phyloP scores from a whole-genome alignment of 257 asterid species.

The Plectranthus barbatus region DNA sequence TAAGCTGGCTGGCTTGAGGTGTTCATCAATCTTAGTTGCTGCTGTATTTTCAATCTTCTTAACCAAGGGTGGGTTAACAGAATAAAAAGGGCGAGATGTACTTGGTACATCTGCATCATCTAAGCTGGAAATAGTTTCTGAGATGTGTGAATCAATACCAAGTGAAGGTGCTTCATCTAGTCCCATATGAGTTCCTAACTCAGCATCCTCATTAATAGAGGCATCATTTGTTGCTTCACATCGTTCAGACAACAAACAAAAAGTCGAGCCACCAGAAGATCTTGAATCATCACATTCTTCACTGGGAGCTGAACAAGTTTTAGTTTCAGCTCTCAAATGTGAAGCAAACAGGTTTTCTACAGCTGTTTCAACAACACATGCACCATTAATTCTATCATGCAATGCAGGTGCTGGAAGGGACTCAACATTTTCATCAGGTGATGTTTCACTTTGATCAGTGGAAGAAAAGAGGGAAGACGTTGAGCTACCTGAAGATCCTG shows the following conservation, averaged over 20 bases:
- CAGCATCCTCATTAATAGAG: conserved; percentile 22
- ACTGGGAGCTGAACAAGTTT: conserved; percentile 13
- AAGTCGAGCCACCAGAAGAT: too few species aligned
- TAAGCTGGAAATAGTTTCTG: conserved; percentile 16
- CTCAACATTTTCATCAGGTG: conserved; percentile 20
- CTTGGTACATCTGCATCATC: conserved; percentile 19
- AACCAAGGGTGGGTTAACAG: conserved; percentile 7
- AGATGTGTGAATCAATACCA: conserved; percentile 12
- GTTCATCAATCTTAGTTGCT: conserved; percentile 21
- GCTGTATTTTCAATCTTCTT: conserved; percentile 18
- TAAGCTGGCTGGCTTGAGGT: conserved; percentile 6
- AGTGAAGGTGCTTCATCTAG: conserved; percentile 18
- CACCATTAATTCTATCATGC: conserved; percentile 19
- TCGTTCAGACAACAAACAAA: too few species aligned
- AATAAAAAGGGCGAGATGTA: conserved; percentile 15
- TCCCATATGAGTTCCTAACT: conserved; percentile 17
- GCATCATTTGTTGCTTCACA: conserved; percentile 27
- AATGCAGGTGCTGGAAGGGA: conserved; percentile 27
- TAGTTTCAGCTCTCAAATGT: conserved; percentile 21
- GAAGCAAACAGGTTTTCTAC: conserved; percentile 11
- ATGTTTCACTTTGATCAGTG: conserved; percentile 20
- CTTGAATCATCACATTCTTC: neutral
- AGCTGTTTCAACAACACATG: conserved; percentile 13
- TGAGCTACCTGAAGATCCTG: conserved; percentile 28
- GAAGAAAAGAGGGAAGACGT: conserved; percentile 24